Conservation (phyloP, 2,329 filamentous ascomycete genomes). For the Colletotrichum nymphaeae region DNA sequence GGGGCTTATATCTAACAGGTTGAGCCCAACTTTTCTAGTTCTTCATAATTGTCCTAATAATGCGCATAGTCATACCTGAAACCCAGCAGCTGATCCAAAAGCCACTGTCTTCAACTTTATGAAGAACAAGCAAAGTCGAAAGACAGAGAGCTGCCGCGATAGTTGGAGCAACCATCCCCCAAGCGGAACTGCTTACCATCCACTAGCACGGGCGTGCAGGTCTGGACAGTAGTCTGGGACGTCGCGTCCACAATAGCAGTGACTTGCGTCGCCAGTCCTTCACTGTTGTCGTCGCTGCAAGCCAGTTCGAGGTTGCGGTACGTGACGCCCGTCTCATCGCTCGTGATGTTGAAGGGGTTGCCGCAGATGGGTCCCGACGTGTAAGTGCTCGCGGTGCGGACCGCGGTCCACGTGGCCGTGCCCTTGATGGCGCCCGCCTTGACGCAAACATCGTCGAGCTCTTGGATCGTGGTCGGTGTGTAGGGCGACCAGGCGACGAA, state of each 20-base stretch:
- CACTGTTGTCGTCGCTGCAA: conserved; percentile 24
- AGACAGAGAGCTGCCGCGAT: background rate
- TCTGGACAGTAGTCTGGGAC: conserved; percentile 23
- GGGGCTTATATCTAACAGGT: too few species aligned
- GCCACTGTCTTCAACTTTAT: background rate
- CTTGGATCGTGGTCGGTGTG: conserved; percentile 20
- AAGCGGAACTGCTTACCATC: background rate
- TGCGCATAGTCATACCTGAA: background rate
- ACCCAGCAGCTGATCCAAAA: background rate
- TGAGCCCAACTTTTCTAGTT: background rate
- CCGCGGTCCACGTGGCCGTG: conserved; percentile 23
- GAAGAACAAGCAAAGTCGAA: background rate
- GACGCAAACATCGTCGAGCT: conserved; percentile 13
- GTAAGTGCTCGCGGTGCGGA: conserved; percentile 23
- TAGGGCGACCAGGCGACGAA: conserved; percentile 24
- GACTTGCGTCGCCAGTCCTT: background rate
- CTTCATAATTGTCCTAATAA: too few species aligned
- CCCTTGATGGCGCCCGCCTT: conserved; percentile 12
- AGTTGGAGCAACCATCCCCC: background rate
- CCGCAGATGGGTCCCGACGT: conserved; percentile 24
- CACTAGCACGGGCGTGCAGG: conserved; percentile 1
- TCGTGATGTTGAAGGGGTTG: conserved; percentile 30
- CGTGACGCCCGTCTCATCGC: conserved; percentile 5
- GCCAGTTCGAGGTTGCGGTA: conserved; percentile 29
- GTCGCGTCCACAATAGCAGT: conserved; percentile 22